phyloP scores from a whole-genome alignment of 2,329 filamentous ascomycete species.

The Stachybotrys elegans region DNA sequence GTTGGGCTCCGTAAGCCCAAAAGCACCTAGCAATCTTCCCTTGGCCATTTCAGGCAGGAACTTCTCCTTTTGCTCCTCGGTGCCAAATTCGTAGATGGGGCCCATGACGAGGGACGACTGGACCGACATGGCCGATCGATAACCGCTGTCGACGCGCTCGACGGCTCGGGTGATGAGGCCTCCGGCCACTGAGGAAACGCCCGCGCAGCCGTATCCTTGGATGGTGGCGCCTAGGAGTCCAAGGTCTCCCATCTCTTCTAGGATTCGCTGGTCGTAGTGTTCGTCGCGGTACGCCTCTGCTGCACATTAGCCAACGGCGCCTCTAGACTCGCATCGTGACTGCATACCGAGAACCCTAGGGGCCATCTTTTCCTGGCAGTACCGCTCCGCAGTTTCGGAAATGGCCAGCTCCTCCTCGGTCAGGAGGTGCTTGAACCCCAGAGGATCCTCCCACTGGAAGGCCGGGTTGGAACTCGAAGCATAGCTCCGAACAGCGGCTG shows the following conservation, averaged over 20 bases:
- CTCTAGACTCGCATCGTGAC: not conserved
- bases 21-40: conserved; percentile 77
- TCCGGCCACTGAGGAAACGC: conserved; percentile 81
- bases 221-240: conserved; percentile 85
- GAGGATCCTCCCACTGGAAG: conserved; percentile 92
- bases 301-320: not conserved
- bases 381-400: conserved; percentile 82
- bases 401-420: conserved; percentile 92
- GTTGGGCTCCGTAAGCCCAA: conserved; percentile 88
- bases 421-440: conserved; percentile 67
- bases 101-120: conserved; percentile 93
- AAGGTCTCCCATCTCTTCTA: conserved; percentile 87
- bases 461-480: conserved; percentile 27
- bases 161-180: conserved; percentile 87
- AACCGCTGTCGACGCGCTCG: conserved; percentile 86
- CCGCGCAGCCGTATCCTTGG: conserved; percentile 82
- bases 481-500: conserved; percentile 25
- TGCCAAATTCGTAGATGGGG: conserved; percentile 81
- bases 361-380: conserved; percentile 84
- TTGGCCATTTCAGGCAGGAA: conserved; percentile 77
- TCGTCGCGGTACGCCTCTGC: conserved; percentile 80
- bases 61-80: conserved; percentile 80
- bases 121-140: conserved; percentile 88
- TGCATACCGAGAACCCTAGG: conserved; percentile 75
- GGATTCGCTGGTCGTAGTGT: conserved; percentile 77